These are phyloP conservation scores for Lactarius hengduanensis DNA, from an alignment of 768 basidiomycete genomes.

Conservation along the genomic window DNA sequence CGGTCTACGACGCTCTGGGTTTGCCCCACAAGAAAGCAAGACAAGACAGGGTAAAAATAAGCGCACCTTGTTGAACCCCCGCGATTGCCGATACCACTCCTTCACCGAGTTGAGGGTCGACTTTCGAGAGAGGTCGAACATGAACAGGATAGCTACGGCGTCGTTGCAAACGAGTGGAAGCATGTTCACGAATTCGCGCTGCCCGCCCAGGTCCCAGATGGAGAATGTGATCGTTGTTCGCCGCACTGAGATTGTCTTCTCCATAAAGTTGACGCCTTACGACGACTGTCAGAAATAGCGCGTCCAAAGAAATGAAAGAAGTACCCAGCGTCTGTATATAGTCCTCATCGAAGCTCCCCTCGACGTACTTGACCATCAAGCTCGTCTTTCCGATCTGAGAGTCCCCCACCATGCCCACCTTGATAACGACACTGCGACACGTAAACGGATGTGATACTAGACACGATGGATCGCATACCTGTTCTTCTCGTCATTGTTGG, in stretches of 20 bases:
- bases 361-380: slow-evolving; percentile 99
- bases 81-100: slow-evolving; percentile 99
- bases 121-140: slow-evolving; percentile 98
- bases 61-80: slow-evolving; percentile 97
- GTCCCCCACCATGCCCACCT: slow-evolving; percentile 99
- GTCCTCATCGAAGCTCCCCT: slow-evolving; percentile 98
- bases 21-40: slow-evolving; percentile 1
- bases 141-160: slow-evolving; percentile 99
- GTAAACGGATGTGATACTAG: background rate
- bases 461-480: slow-evolving; percentile 42
- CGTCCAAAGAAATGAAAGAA: slow-evolving; percentile 31
- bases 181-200: slow-evolving; percentile 99
- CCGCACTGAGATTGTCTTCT: slow-evolving; percentile 98
- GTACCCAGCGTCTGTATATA: slow-evolving; percentile 98
- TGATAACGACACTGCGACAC: slow-evolving; percentile 80
- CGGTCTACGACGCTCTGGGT: slow-evolving; percentile 59
- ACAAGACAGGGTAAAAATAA: slow-evolving; percentile 2
- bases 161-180: slow-evolving; percentile 97
- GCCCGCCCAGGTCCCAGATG: slow-evolving; percentile 97
- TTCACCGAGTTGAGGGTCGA: slow-evolving; percentile 98
- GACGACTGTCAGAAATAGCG: slow-evolving; percentile 22
- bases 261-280: slow-evolving; percentile 97
- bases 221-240: slow-evolving; percentile 99
- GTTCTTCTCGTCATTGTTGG: slow-evolving; percentile 75
- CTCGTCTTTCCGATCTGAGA: slow-evolving; percentile 99